A percentile compares a stretch with the other conserved stretches of the same genome.
These are phyloP conservation scores for Pilaira anomala DNA, from an alignment of 192 early-diverging fungal genomes.

Conservation along the genomic window DNA sequence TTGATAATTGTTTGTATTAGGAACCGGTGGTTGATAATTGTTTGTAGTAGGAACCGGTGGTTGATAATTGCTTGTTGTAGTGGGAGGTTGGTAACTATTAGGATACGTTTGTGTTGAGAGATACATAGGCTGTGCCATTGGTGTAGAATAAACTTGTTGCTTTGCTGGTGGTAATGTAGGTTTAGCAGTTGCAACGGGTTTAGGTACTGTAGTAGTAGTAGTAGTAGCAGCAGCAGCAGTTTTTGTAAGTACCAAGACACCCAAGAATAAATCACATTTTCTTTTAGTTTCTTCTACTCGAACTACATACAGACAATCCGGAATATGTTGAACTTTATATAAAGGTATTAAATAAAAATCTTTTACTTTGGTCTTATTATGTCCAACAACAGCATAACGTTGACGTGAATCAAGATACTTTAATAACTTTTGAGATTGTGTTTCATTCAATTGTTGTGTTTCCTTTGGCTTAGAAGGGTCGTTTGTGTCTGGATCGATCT, in stretches of 20 bases:
- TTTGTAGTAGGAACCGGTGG: no score
- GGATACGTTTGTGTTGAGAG: not conserved
- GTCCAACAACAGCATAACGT: conserved; percentile 69
- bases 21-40: no score
- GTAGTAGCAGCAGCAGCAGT: conserved; percentile 8
- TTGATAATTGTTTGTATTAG: no score
- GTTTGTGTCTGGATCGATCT: conserved; percentile 40
- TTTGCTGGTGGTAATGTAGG: not conserved
- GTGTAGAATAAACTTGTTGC: not conserved
- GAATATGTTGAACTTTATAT: conserved; percentile 46
- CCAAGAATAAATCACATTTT: conserved; percentile 52
- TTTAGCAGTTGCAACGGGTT: not conserved
- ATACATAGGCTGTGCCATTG: not conserved
- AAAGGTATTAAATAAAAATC: conserved; percentile 78
- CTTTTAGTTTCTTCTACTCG: conserved; percentile 36
- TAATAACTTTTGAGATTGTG: conserved; percentile 50
- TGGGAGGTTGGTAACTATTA: not conserved
- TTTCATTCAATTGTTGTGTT: conserved; percentile 6
- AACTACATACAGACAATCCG: conserved; percentile 52
- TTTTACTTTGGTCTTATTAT: conserved; percentile 60
- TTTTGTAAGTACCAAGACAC: conserved; percentile 60
- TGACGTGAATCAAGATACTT: conserved; percentile 58
- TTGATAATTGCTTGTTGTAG: no score
- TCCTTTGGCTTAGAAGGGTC: conserved; percentile 17
- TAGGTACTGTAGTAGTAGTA: conserved; percentile 1